Evolutionary conservation across 2,329 filamentous ascomycete species (phyloP), one percentile per base, ranked within the genome.

Genomic region (Neoscytalidium dimidiatum): DNA sequence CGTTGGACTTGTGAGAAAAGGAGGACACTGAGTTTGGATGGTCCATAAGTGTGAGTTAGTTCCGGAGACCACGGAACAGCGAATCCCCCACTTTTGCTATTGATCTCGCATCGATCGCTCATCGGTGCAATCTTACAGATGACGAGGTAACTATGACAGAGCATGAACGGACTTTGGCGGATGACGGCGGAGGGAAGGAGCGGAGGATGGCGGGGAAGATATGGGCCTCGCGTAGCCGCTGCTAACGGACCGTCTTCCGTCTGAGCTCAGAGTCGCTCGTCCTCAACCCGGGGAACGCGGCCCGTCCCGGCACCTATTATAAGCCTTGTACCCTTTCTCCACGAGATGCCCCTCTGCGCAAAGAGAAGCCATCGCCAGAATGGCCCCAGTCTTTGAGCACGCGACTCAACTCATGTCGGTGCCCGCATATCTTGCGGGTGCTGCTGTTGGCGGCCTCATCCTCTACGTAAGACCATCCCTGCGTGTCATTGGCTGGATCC

Each of bases 191-290:
- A 17, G 35, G 56, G 17, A 33, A 13, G 7, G 23, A 23, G 56
- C 56, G 56, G 56, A 41, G 38, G 23, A 58, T n/a, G 35, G 38
- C 35, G 31, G 31, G 17, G 8, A 17, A 43, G 33, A 43, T 43
- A 58, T 58, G 53, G 35, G 35, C 53, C 53, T 58, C 26, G 8
- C 14, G n/a, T 44, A 58, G 38, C 41, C 41, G 56, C 26, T 28
- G 26, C 56, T 60, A 60, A 46, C 56, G 56, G 56, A 4, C 56
- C 56, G 56, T 17, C 38, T 35, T 46, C 56, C 56, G 56, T 46
- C 17, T 44, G 28, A 33, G 56, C 41, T 31, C 28, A 52, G 49
- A 52, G 49, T n/a, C 23, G 26, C 46, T 31, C 23, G 14, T 31
- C 46, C 46, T 51, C 49, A 17, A 33, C 49, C 19, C 38, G 56